phyloP scores from a whole-genome alignment of 2,329 filamentous ascomycete genomes.

The Aureobasidium uvarum region DNA sequence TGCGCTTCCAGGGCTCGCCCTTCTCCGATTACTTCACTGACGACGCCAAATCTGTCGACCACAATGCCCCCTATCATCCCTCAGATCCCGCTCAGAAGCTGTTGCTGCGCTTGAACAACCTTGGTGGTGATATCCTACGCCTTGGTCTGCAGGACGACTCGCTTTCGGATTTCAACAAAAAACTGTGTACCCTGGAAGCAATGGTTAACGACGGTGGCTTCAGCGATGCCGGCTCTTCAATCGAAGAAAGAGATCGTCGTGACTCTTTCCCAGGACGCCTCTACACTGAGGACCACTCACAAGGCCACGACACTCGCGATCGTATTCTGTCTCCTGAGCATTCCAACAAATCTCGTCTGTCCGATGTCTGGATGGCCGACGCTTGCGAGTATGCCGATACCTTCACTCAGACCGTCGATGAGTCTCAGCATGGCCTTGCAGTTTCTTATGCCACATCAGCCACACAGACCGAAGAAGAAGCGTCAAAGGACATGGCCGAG shows the following conservation, averaged over 20 bases:
- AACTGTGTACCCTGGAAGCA: constrained; percentile 27
- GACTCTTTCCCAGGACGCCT: constrained; percentile 7
- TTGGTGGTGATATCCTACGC: constrained; percentile 41
- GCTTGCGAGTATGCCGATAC: constrained; percentile 10
- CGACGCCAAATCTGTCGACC: constrained; percentile 35
- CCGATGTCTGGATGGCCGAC: constrained; percentile 12
- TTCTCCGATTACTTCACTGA: constrained; percentile 46
- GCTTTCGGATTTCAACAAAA: constrained; percentile 28
- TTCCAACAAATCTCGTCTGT: constrained; percentile 15
- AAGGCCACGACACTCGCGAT: constrained; percentile 14
- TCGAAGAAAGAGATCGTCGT: constrained; percentile 18
- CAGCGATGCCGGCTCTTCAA: constrained; percentile 5
- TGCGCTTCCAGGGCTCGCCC: constrained; percentile 38
- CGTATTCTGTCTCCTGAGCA: constrained; percentile 12
- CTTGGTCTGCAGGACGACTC: constrained; percentile 28
- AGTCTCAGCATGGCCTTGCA: not conserved
- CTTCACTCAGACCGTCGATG: constrained; percentile 6
- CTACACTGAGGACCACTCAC: not conserved
- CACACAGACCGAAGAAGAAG: constrained; percentile 7
- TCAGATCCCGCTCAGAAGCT: constrained; percentile 37
- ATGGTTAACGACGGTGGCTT: constrained; percentile 8
- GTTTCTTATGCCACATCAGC: constrained; percentile 2
- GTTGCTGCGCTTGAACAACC: constrained; percentile 40
- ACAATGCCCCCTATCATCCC: constrained; percentile 29
- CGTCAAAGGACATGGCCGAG: not conserved